Evolutionary conservation across 2,329 filamentous ascomycete genomes (phyloP).

Genomic region (Neurospora sp.): DNA sequence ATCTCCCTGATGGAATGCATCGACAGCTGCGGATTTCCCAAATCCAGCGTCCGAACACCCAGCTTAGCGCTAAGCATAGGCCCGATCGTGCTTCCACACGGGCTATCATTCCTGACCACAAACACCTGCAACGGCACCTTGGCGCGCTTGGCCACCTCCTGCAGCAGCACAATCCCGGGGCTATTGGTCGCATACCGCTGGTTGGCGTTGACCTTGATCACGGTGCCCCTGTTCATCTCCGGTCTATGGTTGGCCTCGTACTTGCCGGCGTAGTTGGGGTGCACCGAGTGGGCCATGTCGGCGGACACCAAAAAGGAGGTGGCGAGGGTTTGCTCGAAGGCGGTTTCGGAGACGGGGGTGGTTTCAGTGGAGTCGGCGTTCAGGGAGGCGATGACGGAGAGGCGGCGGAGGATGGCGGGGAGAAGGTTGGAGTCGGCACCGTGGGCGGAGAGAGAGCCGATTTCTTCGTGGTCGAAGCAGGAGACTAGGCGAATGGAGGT

Average conservation of each 20-base stretch:
- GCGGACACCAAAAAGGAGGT: conserved; percentile 91
- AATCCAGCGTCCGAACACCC: conserved; percentile 78
- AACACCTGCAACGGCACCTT: conserved; percentile 89
- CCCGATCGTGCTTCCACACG: conserved; percentile 92
- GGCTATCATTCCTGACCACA: conserved; percentile 89
- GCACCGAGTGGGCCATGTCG: conserved; percentile 94
- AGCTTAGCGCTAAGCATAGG: conserved; percentile 88
- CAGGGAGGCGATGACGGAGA: conserved; percentile 61
- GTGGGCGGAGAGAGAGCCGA: conserved; percentile 85
- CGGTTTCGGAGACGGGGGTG: conserved; percentile 47
- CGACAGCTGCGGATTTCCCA: conserved; percentile 87
- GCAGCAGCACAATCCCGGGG: conserved; percentile 83
- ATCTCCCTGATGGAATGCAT: conserved; percentile 98
- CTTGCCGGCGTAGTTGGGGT: conserved; percentile 88
- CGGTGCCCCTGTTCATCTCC: conserved; percentile 90
- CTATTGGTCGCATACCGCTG: conserved; percentile 95
- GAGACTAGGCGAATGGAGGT: conserved; percentile 79
- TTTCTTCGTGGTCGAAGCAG: conserved; percentile 96
- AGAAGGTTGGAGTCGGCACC: conserved; percentile 89
- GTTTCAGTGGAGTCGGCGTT: conserved; percentile 58
- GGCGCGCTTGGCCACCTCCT: conserved; percentile 67
- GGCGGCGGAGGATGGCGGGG: conserved; percentile 73
- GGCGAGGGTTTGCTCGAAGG: conserved; percentile 85
- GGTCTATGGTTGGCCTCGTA: conserved; percentile 88
- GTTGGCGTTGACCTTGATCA: conserved; percentile 98